phyloP scores from a whole-genome alignment of 1,284 basidiomycete genomes.

The Xerocomus amazonicus region DNA sequence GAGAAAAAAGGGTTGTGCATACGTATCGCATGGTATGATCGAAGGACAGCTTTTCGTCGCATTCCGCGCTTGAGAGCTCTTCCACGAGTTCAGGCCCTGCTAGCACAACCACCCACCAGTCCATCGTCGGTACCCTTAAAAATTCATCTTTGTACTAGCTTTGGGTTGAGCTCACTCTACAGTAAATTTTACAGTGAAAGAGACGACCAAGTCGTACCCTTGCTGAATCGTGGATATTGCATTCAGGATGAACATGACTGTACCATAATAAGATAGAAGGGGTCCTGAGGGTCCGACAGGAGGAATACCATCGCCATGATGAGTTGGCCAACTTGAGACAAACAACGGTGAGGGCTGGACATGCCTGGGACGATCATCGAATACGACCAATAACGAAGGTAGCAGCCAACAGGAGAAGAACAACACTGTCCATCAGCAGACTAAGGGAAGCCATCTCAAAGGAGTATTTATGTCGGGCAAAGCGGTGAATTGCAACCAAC shows the following conservation, averaged over 20 bases:
- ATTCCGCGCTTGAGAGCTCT: constrained; percentile 38
- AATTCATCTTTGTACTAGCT: constrained; percentile 32
- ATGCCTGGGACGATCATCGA: constrained; percentile 26
- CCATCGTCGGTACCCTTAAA: constrained; percentile 38
- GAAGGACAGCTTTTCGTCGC: constrained; percentile 37
- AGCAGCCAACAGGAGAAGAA: constrained; percentile 21
- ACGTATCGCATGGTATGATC: constrained; percentile 35
- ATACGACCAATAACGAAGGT: constrained; percentile 21
- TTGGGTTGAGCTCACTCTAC: constrained; percentile 15
- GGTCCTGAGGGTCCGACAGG: constrained; percentile 36
- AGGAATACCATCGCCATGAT: constrained; percentile 29
- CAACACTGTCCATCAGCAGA: constrained; percentile 26
- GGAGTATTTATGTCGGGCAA: constrained; percentile 8
- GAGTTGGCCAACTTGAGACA: not conserved
- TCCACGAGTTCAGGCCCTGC: constrained; percentile 34
- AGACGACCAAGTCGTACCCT: constrained; percentile 38
- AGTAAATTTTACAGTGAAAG: constrained; percentile 4
- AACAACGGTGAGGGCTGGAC: constrained; percentile 2
- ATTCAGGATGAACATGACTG: constrained; percentile 29
- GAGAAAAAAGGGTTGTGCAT: constrained; percentile 10
- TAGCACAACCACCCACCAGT: constrained; percentile 36
- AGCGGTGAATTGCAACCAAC: constrained; percentile 21
- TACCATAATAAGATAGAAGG: constrained; percentile 36
- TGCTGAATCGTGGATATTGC: constrained; percentile 34
- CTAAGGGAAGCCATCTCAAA: constrained; percentile 20